A percentile compares a stretch with the other conserved stretches of the same genome.
phyloP scores from a whole-genome alignment of 306 rosid species.

The Styphnolobium japonicum region DNA sequence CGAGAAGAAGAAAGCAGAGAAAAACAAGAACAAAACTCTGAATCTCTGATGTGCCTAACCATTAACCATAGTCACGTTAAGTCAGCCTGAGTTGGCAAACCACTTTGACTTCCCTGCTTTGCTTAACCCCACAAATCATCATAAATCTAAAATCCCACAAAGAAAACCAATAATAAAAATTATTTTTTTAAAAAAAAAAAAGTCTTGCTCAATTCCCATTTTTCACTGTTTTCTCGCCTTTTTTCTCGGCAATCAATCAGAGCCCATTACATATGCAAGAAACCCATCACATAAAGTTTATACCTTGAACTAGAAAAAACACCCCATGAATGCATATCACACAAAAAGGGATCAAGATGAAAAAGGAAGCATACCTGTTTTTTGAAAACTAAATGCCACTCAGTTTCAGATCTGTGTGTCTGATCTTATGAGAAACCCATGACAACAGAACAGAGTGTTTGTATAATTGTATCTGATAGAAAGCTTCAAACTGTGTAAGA shows the following conservation, averaged over 20 bases:
- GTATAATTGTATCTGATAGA: background rate
- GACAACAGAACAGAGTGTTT: background rate
- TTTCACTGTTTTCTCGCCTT: conserved; percentile 15
- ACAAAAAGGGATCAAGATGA: background rate
- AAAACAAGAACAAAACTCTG: background rate
- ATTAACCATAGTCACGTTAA: background rate
- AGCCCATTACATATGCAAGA: conserved; percentile 8
- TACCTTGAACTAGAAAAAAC: background rate
- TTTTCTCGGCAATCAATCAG: conserved; percentile 32
- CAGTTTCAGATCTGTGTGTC: conserved; percentile 4
- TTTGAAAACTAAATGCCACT: background rate
- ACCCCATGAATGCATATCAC: background rate
- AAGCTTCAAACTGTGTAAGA: conserved; percentile 9
- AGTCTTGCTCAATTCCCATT: background rate
- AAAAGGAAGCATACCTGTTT: conserved; percentile 5
- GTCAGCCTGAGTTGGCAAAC: conserved; percentile 17
- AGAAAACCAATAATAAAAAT: background rate
- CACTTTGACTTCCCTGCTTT: conserved; percentile 26
- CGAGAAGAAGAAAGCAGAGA: conserved; percentile 1
- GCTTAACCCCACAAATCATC: conserved; percentile 15
- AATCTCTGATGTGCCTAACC: background rate
- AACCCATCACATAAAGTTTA: background rate
- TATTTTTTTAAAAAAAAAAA: too few species aligned
- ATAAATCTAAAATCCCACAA: background rate
- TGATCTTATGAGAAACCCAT: background rate